Base-by-base conservation (phyloP, 2,329 filamentous ascomycete species). In the Sporothrix protearum region DNA sequence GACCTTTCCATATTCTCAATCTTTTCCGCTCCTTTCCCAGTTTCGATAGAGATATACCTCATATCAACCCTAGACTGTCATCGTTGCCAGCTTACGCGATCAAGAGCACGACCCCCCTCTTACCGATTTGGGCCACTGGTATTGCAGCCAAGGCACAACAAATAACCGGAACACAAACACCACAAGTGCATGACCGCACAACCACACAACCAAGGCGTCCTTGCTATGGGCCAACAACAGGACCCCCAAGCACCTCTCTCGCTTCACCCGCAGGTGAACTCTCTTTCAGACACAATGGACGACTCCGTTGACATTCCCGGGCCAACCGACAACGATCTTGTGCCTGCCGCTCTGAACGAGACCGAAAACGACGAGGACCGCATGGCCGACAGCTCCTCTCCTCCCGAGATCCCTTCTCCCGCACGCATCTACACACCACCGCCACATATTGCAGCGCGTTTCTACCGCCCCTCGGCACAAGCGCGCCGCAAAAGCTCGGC, bases 391-490 rank as follows among this genome's bases (percentile, higher is more conserved):
- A 49, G 30, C 51, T 67, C 69, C 2, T 39, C 63, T 2, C 39
- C 53, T 1, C 69, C 66, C 1, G 66, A 47, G 1, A 49, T 33
- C 2, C 45, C 42, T 22, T 28, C 64, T 16, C 71, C 73, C 1
- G 71, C 14, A 16, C 79, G 78, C 71, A 78, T 83, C 74, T 86
- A 87, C 77, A 87, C 89, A 69, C 92, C 91, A 61, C 92, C 92
- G 69, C 89, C 92, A 39, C 91, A 89, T 77, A 91, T 94, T 77
- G 91, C 91, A 76, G 91, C 91, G 70, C 91, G 92, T 74, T 93
- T 95, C 83, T 92, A 92, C 80, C 87, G 89, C 25, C 73, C 87
- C 86, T 47, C 87, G 84, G 33, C 68, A 4, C 88, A 88, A 75
- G 86, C 85, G 74, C 89, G 91, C 75, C 89, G 90, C 76, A 92